Percentiles rank a stretch among this genome's conserved stretches.
These are phyloP conservation scores for Tetrapisispora phaffii DNA, from an alignment of 805 yeast genomes.

Conservation along the genomic window DNA sequence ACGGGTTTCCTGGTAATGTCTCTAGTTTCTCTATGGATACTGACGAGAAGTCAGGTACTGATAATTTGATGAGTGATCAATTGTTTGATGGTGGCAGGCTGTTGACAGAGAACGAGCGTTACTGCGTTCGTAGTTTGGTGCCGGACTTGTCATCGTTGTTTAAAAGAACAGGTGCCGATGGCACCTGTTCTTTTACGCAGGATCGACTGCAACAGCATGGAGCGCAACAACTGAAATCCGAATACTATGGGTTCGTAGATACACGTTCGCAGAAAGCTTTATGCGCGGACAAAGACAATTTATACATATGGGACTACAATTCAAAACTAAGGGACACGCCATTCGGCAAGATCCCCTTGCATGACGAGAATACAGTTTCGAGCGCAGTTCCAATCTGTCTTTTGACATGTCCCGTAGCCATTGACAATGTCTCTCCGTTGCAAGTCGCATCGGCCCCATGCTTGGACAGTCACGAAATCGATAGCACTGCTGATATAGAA, in stretches of 20 bases:
- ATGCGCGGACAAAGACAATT: slow-evolving; percentile 38
- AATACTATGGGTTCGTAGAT: slow-evolving; percentile 38
- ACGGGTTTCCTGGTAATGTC: not conserved
- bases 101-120: slow-evolving; percentile 26
- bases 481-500: not conserved
- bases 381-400: slow-evolving; percentile 18
- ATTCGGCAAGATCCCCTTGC: slow-evolving; percentile 20
- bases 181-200: no score
- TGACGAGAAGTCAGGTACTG: not conserved
- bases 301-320: slow-evolving; percentile 60
- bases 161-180: not conserved
- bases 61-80: not conserved
- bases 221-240: not conserved
- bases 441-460: not conserved
- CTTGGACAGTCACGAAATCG: not conserved
- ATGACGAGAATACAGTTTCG: slow-evolving; percentile 15
- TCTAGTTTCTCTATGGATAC: not conserved
- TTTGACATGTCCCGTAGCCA: slow-evolving; percentile 26
- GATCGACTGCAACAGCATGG: not conserved
- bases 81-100: slow-evolving; percentile 11
- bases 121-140: slow-evolving; percentile 17
- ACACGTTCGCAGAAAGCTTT: slow-evolving; percentile 40
- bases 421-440: slow-evolving; percentile 5
- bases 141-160: slow-evolving; percentile 12
- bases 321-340: slow-evolving; percentile 51